Conservation (phyloP, 345 rosid species). For the Dipteronia sinensis region DNA sequence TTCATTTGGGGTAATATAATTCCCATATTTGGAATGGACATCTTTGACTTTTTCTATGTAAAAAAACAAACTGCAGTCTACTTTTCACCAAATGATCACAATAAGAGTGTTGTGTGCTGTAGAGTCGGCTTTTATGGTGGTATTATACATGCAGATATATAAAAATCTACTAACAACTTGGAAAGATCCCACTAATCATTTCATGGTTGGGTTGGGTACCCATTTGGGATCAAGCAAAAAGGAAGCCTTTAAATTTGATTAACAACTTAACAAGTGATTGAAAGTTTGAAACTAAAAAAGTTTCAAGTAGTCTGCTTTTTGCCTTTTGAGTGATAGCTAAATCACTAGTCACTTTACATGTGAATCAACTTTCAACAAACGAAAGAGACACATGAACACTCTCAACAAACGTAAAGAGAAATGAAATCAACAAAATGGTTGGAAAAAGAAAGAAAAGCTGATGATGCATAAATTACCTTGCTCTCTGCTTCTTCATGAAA, state of each 20-base stretch:
- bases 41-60: neutral
- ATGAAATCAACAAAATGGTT: conserved; percentile 34
- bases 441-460: conserved; percentile 26
- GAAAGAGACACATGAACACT: conserved; percentile 3
- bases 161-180: conserved; percentile 6
- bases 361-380: conserved; percentile 12
- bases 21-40: neutral
- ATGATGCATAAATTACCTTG: conserved; percentile 39
- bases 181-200: conserved; percentile 18
- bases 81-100: conserved; percentile 17
- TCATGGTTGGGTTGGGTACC: neutral
- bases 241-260: conserved; percentile 1
- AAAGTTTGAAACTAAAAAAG: neutral
- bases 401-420: neutral
- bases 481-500: conserved; percentile 73
- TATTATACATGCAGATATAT: conserved; percentile 6
- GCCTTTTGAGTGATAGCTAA: conserved; percentile 9
- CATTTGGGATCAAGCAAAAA: conserved; percentile 7
- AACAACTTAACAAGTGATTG: conserved; percentile 1
- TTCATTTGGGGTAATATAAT: too few species aligned
- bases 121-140: neutral
- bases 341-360: conserved; percentile 13
- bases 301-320: conserved; percentile 9
- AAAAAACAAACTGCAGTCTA: neutral
- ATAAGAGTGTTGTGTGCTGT: neutral